phyloP scores from a whole-genome alignment of 495 filamentous ascomycete species.

The Tuber calosporum region DNA sequence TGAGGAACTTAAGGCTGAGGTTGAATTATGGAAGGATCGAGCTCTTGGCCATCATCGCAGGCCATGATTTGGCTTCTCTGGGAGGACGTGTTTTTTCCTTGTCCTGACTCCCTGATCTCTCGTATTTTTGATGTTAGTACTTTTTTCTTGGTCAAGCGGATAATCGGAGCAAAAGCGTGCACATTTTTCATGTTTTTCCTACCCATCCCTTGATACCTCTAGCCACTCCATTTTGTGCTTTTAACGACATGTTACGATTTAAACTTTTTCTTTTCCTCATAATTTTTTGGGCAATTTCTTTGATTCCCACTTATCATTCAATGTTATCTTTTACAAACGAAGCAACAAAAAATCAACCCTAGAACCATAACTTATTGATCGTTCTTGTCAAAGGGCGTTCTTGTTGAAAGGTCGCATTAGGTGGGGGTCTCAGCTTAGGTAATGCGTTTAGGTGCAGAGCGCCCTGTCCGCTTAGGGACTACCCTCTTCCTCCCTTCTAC shows the following conservation, averaged over 20 bases:
- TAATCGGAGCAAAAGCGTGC: background rate
- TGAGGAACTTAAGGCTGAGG: constrained; percentile 48
- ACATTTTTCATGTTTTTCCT: background rate
- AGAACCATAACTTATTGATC: background rate
- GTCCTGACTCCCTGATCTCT: background rate
- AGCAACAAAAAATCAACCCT: background rate
- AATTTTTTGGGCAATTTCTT: background rate
- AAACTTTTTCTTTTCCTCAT: background rate
- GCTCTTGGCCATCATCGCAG: constrained; percentile 20
- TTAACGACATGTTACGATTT: background rate
- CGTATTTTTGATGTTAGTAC: constrained; percentile 2
- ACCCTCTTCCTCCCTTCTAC: background rate
- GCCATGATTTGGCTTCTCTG: constrained; percentile 9
- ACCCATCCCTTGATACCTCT: background rate
- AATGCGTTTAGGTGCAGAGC: background rate
- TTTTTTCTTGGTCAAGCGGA: background rate
- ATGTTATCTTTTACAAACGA: background rate
- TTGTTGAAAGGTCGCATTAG: too few species aligned
- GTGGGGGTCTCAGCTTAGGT: too few species aligned
- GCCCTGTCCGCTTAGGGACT: background rate
- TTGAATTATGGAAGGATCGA: constrained; percentile 47
- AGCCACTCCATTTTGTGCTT: background rate
- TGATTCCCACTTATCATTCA: background rate
- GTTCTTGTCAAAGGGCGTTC: background rate
- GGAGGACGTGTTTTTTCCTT: constrained; percentile 16